phyloP scores from a whole-genome alignment of 1,139 yeast species.

The Wickerhamomyces sp. region DNA sequence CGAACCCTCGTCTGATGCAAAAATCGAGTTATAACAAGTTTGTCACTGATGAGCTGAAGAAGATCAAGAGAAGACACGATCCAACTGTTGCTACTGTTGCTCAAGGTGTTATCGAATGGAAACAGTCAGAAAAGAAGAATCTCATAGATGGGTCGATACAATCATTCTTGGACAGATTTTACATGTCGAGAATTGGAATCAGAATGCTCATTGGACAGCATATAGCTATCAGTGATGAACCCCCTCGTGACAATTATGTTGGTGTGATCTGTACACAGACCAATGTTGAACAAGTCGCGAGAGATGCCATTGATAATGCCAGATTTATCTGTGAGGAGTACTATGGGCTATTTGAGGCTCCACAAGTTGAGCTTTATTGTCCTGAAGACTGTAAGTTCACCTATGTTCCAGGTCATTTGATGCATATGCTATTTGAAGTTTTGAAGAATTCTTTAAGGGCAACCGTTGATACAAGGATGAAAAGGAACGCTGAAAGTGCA shows the following conservation, averaged over 20 bases:
- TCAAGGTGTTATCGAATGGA: conserved; percentile 91
- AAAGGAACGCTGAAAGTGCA: conserved; percentile 32
- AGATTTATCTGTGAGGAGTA: conserved; percentile 84
- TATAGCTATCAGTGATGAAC: conserved; percentile 70
- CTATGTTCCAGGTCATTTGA: conserved; percentile 88
- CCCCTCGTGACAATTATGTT: conserved; percentile 57
- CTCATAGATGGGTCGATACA: conserved; percentile 62
- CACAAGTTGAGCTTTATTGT: conserved; percentile 71
- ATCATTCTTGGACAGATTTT: conserved; percentile 73
- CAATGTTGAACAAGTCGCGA: conserved; percentile 72
- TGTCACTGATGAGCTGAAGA: conserved; percentile 62
- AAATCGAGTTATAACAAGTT: conserved; percentile 56
- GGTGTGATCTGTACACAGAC: conserved; percentile 84
- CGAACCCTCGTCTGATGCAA: conserved; percentile 8
- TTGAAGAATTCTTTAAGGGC: conserved; percentile 81
- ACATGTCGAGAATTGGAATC: conserved; percentile 84
- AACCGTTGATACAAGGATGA: conserved; percentile 60
- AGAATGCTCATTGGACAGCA: conserved; percentile 89
- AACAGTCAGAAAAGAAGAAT: conserved; percentile 43
- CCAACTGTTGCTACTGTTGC: conserved; percentile 94
- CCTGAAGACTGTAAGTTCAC: conserved; percentile 45
- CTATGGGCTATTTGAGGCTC: conserved; percentile 79
- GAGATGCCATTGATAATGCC: conserved; percentile 84
- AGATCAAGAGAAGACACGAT: conserved; percentile 80
- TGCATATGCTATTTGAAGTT: conserved; percentile 84